Conservation (phyloP, 441 rosid genomes). For the Croton laevigatus region DNA sequence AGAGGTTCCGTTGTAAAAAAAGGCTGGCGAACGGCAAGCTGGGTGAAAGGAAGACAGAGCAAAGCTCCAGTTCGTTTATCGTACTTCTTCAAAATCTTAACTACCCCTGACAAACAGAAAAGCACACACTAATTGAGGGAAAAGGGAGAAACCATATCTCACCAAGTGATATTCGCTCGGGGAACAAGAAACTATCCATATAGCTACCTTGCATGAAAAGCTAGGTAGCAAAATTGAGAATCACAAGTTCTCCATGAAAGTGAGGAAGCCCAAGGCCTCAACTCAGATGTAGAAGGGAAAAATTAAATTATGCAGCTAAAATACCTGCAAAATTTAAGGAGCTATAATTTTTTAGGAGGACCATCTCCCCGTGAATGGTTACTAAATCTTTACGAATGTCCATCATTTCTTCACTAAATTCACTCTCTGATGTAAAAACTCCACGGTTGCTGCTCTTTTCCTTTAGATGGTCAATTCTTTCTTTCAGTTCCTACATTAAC, state of each 20-base stretch:
- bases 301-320: slow-evolving; percentile 3
- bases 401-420: slow-evolving; percentile 92
- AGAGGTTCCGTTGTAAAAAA: slow-evolving; percentile 83
- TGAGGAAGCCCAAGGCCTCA: slow-evolving; percentile 12
- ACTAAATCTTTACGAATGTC: slow-evolving; percentile 88
- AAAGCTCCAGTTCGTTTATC: slow-evolving; percentile 88
- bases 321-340: slow-evolving; percentile 89
- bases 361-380: slow-evolving; percentile 95
- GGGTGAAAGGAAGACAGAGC: slow-evolving; percentile 75
- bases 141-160: slow-evolving; percentile 5
- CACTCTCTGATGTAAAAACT: slow-evolving; percentile 57
- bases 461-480: slow-evolving; percentile 62
- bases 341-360: slow-evolving; percentile 90
- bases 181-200: not conserved
- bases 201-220: slow-evolving; percentile 1
- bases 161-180: not conserved
- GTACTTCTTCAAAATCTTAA: slow-evolving; percentile 86
- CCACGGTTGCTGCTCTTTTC: slow-evolving; percentile 54
- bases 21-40: slow-evolving; percentile 79
- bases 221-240: slow-evolving; percentile 13
- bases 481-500: slow-evolving; percentile 68
- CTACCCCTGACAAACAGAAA: slow-evolving; percentile 49
- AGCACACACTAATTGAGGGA: slow-evolving; percentile 21
- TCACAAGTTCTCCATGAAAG: slow-evolving; percentile 16
- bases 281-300: slow-evolving; percentile 5